These are phyloP conservation scores for Blepharisma japonicum DNA, from an alignment of 73 alveolate species.

Conservation along the genomic window DNA sequence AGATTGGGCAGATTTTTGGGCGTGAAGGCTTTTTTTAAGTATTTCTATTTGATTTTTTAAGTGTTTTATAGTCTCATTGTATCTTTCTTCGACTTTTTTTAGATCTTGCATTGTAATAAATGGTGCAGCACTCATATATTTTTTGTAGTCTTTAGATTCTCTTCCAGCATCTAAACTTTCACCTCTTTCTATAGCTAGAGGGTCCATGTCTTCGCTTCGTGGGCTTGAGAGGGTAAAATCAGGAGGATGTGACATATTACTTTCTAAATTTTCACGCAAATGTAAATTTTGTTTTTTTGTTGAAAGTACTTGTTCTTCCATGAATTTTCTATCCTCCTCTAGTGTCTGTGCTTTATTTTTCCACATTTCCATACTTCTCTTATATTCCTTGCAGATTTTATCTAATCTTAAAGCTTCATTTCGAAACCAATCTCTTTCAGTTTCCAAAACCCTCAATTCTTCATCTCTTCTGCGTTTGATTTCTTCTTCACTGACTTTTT, in stretches of 20 bases:
- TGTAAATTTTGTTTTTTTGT: constrained; percentile 27
- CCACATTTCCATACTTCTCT: constrained; percentile 41
- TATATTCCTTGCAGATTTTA: constrained; percentile 49
- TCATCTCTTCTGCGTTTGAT: constrained; percentile 50
- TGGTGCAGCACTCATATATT: too few relatives aligned
- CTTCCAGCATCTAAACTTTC: too few relatives aligned
- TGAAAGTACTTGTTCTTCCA: constrained; percentile 1
- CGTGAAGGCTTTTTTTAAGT: neutral
- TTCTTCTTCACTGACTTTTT: constrained; percentile 59
- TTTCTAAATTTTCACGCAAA: neutral
- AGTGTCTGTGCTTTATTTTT: constrained; percentile 25
- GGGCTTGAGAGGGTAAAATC: neutral
- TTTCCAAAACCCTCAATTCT: constrained; percentile 40
- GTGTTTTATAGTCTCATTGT: constrained; percentile 2
- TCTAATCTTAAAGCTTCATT: constrained; percentile 57
- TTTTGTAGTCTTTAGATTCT: too few relatives aligned
- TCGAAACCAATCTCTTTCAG: constrained; percentile 60
- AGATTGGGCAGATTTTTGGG: constrained; percentile 13
- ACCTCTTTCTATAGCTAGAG: too few relatives aligned
- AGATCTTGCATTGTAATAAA: too few relatives aligned
- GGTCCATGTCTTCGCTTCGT: too few relatives aligned
- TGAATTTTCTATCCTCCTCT: constrained; percentile 30
- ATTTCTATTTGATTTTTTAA: constrained; percentile 17
- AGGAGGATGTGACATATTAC: neutral
- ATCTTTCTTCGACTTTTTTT: neutral